Evolutionary conservation across 345 rosid species (phyloP).

Genomic region (Eucalyptus pauciflora): DNA sequence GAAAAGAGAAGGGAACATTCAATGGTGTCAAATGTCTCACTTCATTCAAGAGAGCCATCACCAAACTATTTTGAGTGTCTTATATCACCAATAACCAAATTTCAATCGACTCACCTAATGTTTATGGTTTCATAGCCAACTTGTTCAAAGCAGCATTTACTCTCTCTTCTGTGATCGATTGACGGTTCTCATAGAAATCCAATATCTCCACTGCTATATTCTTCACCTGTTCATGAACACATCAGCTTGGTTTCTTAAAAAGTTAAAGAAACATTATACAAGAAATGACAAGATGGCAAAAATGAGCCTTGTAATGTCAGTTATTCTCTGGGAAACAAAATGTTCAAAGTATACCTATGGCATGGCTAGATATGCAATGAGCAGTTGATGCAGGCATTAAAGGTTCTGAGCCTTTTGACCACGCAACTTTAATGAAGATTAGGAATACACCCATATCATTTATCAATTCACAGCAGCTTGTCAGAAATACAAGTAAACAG

Average conservation of each 20-base stretch:
- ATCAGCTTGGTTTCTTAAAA: not conserved
- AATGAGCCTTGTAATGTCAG: not conserved
- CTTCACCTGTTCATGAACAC: slow-evolving; percentile 26
- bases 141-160: slow-evolving; percentile 28
- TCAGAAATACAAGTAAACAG: not conserved
- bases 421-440: not conserved
- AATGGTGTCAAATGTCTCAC: not conserved
- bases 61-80: not conserved
- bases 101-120: not conserved
- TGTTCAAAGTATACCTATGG: not conserved
- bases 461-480: not conserved
- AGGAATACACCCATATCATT: not conserved
- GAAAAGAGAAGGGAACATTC: not conserved
- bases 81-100: not conserved
- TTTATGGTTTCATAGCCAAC: slow-evolving; percentile 43
- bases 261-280: not conserved
- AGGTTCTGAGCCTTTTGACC: not conserved
- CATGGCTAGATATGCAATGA: not conserved
- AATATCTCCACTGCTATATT: slow-evolving; percentile 50
- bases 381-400: not conserved
- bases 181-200: slow-evolving; percentile 43
- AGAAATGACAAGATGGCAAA: not conserved
- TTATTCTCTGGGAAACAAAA: not conserved
- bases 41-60: not conserved
- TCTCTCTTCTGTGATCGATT: slow-evolving; percentile 27